phyloP scores from a whole-genome alignment of 1,139 yeast genomes.

The Diutina pseudorugosa region DNA sequence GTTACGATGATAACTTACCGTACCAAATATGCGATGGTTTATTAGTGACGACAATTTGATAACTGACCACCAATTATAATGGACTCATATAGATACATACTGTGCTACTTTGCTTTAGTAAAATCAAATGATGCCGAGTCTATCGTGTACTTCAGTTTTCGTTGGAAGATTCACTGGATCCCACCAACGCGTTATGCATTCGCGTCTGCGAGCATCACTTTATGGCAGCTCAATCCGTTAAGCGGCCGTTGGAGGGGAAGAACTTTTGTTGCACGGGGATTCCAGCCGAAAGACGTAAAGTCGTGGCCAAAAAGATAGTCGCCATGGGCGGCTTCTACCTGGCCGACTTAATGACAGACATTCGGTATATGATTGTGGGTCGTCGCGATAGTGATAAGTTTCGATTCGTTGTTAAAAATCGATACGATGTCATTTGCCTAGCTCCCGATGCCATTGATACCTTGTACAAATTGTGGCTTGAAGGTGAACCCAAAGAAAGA shows the following conservation, averaged over 20 bases:
- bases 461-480: conserved; percentile 34
- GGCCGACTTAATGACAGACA: conserved; percentile 56
- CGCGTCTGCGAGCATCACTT: background rate
- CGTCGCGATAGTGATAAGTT: conserved; percentile 56
- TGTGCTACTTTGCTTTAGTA: too few species aligned
- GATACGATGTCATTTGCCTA: conserved; percentile 50
- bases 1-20: too few species aligned
- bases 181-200: background rate
- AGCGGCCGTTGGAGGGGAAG: conserved; percentile 21
- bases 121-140: too few species aligned
- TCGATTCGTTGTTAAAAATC: conserved; percentile 42
- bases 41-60: too few species aligned
- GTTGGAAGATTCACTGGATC: too few species aligned
- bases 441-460: conserved; percentile 31
- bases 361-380: conserved; percentile 58
- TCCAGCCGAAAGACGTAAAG: conserved; percentile 16
- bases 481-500: conserved; percentile 15
- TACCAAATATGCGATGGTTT: too few species aligned
- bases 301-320: conserved; percentile 27
- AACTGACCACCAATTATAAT: too few species aligned
- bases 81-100: too few species aligned
- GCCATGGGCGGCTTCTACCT: conserved; percentile 55
- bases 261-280: conserved; percentile 35
- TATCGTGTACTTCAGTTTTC: too few species aligned
- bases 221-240: background rate